A percentile compares a stretch with the other conserved stretches of the same genome.
These are phyloP conservation scores for Pleurotus salmoneostramineus DNA, from an alignment of 768 basidiomycete genomes.

Conservation along the genomic window DNA sequence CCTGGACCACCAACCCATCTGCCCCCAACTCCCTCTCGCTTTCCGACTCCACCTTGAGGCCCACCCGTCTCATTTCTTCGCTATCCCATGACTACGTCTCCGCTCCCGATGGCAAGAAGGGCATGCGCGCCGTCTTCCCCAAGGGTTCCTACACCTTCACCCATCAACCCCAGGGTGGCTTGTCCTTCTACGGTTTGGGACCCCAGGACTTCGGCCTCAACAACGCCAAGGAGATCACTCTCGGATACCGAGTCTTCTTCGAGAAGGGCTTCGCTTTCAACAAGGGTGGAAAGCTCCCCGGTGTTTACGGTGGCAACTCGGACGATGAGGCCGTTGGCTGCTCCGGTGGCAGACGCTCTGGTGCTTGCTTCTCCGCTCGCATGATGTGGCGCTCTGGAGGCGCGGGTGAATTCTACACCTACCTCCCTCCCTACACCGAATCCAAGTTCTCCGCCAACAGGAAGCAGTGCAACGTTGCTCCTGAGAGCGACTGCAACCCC, in stretches of 20 bases:
- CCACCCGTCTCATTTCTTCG: slow-evolving; percentile 29
- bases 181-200: slow-evolving; percentile 72
- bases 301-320: slow-evolving; percentile 60
- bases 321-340: slow-evolving; percentile 45
- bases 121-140: slow-evolving; percentile 52
- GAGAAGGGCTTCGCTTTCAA: slow-evolving; percentile 59
- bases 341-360: slow-evolving; percentile 59
- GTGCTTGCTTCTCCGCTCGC: slow-evolving; percentile 58
- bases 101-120: slow-evolving; percentile 46
- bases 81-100: slow-evolving; percentile 37
- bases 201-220: slow-evolving; percentile 47
- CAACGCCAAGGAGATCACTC: slow-evolving; percentile 61
- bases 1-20: slow-evolving; percentile 45
- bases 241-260: slow-evolving; percentile 63
- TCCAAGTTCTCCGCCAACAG: slow-evolving; percentile 41
- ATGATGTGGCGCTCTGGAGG: slow-evolving; percentile 67
- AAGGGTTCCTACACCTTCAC: slow-evolving; percentile 53
- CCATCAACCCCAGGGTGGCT: slow-evolving; percentile 46
- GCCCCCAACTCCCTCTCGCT: slow-evolving; percentile 31
- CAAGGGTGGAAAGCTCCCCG: slow-evolving; percentile 71
- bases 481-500: slow-evolving; percentile 52
- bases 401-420: slow-evolving; percentile 67
- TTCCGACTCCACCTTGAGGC: slow-evolving; percentile 40
- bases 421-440: slow-evolving; percentile 49
- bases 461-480: slow-evolving; percentile 43